Evolutionary conservation across 768 basidiomycete genomes (phyloP).

Genomic region (Kwoniella dendrophila): DNA sequence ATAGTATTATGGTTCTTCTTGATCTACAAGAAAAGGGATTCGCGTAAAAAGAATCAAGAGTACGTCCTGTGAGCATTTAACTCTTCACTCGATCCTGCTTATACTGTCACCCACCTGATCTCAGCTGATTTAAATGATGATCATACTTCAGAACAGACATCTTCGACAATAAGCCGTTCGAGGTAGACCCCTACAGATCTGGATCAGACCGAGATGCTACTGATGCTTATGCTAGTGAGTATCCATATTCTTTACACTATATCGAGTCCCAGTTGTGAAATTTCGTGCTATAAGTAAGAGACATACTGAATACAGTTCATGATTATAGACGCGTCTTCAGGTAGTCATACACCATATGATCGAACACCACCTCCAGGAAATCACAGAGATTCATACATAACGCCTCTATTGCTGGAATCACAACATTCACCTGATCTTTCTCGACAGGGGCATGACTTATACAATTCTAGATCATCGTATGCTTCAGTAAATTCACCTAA

Average conservation of each 20-base stretch:
- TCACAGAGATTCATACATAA: conserved; percentile 2
- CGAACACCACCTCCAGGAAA: neutral
- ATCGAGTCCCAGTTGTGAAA: no score
- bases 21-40: neutral
- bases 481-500: neutral
- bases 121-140: neutral
- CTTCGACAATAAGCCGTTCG: conserved; percentile 13
- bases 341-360: conserved; percentile 8
- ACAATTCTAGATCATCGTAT: neutral
- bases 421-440: conserved; percentile 7
- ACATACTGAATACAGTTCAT: neutral
- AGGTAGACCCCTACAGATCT: conserved; percentile 12
- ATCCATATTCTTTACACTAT: no score
- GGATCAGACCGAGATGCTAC: neutral
- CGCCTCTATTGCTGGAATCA: neutral
- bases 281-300: no score
- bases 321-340: conserved; percentile 7
- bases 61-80: neutral
- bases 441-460: neutral
- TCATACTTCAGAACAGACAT: neutral
- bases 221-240: conserved; percentile 19
- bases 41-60: conserved; percentile 6
- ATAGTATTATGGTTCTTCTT: conserved; percentile 15
- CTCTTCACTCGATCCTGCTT: neutral
- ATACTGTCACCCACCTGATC: neutral